Percentiles rank a stretch among this genome's conserved stretches.
Conservation (phyloP, 169 alveolate genomes). For the Plasmodium blacklocki region DNA sequence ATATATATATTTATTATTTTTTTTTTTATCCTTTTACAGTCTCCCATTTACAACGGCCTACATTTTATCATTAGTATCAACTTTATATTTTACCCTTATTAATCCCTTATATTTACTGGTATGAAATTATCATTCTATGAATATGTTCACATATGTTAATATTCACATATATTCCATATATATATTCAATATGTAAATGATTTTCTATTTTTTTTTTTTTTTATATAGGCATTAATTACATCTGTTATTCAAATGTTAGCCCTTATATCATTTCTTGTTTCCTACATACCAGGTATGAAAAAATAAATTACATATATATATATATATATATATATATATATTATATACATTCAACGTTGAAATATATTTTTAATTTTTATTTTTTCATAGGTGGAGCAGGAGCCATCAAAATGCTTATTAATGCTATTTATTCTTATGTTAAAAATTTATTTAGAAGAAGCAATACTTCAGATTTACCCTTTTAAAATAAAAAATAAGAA, state of each 20-base stretch:
- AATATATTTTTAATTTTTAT: background rate
- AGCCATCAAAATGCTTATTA: conserved; percentile 53
- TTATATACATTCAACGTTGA: background rate
- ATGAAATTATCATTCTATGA: background rate
- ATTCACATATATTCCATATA: too few relatives aligned
- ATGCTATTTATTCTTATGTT: conserved; percentile 27
- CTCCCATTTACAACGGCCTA: conserved; percentile 74
- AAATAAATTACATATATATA: background rate
- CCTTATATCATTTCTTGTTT: conserved; percentile 64
- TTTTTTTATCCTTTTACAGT: conserved; percentile 12
- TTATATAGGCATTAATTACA: conserved; percentile 58
- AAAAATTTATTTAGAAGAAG: conserved; percentile 38
- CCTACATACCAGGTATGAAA: conserved; percentile 70
- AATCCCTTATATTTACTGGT: conserved; percentile 66
- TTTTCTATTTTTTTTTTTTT: background rate
- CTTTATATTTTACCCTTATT: conserved; percentile 58
- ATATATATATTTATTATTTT: background rate
- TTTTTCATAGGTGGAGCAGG: conserved; percentile 46
- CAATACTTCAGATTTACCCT: conserved; percentile 74
- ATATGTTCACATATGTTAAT: too few relatives aligned
- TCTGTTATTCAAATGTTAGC: conserved; percentile 71
- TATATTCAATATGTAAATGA: background rate
- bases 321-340: background rate
- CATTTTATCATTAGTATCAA: conserved; percentile 49
- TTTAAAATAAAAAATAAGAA: conserved; percentile 8